A percentile compares a stretch with the other conserved stretches of the same genome.
Evolutionary conservation across 106 monocot genomes (phyloP).

Genomic region (Acanthochlamys bracteata): DNA sequence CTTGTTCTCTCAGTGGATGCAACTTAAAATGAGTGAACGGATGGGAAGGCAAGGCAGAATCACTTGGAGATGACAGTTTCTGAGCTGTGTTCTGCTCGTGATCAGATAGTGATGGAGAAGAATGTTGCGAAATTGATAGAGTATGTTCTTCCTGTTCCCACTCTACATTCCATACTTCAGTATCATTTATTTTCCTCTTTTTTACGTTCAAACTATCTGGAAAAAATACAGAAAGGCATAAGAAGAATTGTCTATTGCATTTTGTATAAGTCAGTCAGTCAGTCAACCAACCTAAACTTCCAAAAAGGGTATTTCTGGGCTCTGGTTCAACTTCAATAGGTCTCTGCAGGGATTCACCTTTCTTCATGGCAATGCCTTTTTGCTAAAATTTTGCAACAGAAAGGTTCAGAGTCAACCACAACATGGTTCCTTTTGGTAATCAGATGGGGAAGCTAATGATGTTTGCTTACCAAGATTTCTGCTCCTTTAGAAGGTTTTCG

Average conservation of each 20-base stretch:
- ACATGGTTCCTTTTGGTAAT: no score
- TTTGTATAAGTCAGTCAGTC: background rate
- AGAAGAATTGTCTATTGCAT: background rate
- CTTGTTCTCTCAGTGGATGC: slow-evolving; percentile 14
- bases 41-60: slow-evolving; percentile 27
- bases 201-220: slow-evolving; percentile 44
- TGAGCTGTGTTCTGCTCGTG: slow-evolving; percentile 57
- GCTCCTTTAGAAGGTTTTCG: slow-evolving; percentile 33
- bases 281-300: slow-evolving; percentile 16
- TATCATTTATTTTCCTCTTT: slow-evolving; percentile 37
- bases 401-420: background rate
- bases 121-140: slow-evolving; percentile 71
- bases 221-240: background rate
- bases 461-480: slow-evolving; percentile 32
- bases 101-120: slow-evolving; percentile 86
- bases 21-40: slow-evolving; percentile 25
- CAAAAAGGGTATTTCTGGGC: slow-evolving; percentile 19
- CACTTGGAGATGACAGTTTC: slow-evolving; percentile 25
- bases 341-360: slow-evolving; percentile 24
- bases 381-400: slow-evolving; percentile 21
- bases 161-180: slow-evolving; percentile 30
- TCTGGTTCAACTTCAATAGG: slow-evolving; percentile 17
- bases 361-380: slow-evolving; percentile 14
- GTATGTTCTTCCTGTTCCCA: slow-evolving; percentile 90
- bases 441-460: background rate